Evolutionary conservation across 768 basidiomycete genomes (phyloP), one percentile per base, ranked within the genome.

Genomic region (Xanthoconium stramineum): DNA sequence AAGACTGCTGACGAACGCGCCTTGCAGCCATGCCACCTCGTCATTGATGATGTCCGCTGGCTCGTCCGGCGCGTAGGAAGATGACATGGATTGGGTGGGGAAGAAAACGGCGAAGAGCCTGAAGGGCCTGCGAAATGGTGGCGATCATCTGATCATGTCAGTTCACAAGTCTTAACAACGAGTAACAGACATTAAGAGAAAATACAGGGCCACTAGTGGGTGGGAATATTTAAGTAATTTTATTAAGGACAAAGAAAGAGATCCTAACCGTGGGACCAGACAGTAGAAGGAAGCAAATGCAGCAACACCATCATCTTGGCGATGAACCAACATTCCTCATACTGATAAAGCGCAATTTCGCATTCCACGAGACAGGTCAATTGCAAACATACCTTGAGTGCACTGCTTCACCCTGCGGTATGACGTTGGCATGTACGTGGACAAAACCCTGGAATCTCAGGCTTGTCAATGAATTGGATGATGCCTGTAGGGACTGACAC

Each of bases 11-110:
- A 65, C 15, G 37, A 65, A 63, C 10, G 63, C 63, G 47, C 63
- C 63, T 52, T 65, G 63, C 8, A 65, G 64, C 63, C 63, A 65
- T 32, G 60, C 12, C 4, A 59, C 40, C 28, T 64, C 63, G 29
- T 56, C 54, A 17, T 1, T n/a, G 11, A 56, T 47, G 24, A 50
- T 1, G 24, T 56, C 0, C 5, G 1, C 17, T n/a, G 56, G 28
- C 30, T 65, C 50, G 17, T 53, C 6, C 3, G 37, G 52, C 9
- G 44, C 17, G 10, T 52, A 56, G 15, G 52, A 40, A 44, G 39
- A 19, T 5, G 28, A 32, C 64, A 65, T 65, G 12, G n/a, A 28
- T 40, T n/a, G 24, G 30, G 14, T 17, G n/a, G 30, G 35, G 24
- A 37, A 44, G 29, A 7, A 19, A 19, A 36, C 19, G 13, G 24